Conservation (phyloP, 768 basidiomycete species). For the Dioszegia crocea region DNA sequence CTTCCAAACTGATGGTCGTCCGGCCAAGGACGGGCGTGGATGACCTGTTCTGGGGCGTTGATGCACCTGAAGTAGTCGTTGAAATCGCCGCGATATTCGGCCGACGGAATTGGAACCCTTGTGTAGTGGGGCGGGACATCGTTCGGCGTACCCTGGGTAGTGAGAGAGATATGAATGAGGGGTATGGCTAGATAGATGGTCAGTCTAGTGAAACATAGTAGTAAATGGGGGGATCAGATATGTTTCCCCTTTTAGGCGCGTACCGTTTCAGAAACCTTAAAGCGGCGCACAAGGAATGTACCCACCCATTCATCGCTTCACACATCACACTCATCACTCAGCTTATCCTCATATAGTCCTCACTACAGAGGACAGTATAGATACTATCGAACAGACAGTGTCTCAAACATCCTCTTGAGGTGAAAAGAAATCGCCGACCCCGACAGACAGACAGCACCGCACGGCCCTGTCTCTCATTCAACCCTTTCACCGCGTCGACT, state of each 20-base stretch:
- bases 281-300: background rate
- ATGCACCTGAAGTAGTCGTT: background rate
- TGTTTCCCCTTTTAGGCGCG: background rate
- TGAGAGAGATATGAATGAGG: background rate
- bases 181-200: background rate
- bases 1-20: constrained; percentile 58
- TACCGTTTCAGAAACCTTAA: constrained; percentile 1
- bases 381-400: background rate
- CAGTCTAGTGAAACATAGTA: background rate
- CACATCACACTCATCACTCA: background rate
- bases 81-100: background rate
- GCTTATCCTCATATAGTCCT: background rate
- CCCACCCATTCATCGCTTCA: background rate
- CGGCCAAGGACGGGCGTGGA: background rate
- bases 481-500: background rate
- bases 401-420: background rate
- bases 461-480: background rate
- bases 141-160: background rate
- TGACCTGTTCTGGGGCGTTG: background rate
- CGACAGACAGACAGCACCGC: too few relatives aligned
- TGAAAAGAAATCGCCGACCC: too few relatives aligned
- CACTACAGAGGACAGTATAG: background rate
- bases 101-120: constrained; percentile 2
- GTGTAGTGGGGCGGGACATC: constrained; percentile 5
- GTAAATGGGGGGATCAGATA: background rate